A percentile compares a stretch with the other conserved stretches of the same genome.
Conservation (phyloP, 768 basidiomycete genomes). For the Podaxis sp. region DNA sequence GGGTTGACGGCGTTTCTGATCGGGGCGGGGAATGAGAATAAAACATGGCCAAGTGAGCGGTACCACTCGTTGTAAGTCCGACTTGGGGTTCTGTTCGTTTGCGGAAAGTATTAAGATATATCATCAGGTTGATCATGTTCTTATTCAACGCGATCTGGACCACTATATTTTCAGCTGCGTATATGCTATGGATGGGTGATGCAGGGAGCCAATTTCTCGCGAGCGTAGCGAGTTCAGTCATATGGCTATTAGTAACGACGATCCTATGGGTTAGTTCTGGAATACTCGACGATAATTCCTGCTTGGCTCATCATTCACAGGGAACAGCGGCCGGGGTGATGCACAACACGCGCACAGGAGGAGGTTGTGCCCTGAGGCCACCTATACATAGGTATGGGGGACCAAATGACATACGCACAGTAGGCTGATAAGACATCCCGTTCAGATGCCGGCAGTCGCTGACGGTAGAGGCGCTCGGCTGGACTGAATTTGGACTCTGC, state of each 20-base stretch:
- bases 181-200: slow-evolving; percentile 70
- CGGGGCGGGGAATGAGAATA: slow-evolving; percentile 61
- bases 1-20: slow-evolving; percentile 76
- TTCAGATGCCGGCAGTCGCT: slow-evolving; percentile 68
- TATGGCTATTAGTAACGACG: slow-evolving; percentile 68
- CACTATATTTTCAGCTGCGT: slow-evolving; percentile 65
- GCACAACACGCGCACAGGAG: slow-evolving; percentile 61
- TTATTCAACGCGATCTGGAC: slow-evolving; percentile 76
- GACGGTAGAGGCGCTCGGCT: slow-evolving; percentile 73
- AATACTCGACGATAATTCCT: neutral
- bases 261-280: slow-evolving; percentile 60
- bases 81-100: slow-evolving; percentile 11
- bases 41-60: slow-evolving; percentile 57
- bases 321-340: slow-evolving; percentile 68
- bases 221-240: slow-evolving; percentile 74
- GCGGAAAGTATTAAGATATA: neutral
- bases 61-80: slow-evolving; percentile 64
- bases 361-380: slow-evolving; percentile 53
- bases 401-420: slow-evolving; percentile 21
- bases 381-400: slow-evolving; percentile 50
- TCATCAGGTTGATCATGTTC: slow-evolving; percentile 51
- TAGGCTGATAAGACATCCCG: slow-evolving; percentile 12
- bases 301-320: slow-evolving; percentile 33
- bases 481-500: slow-evolving; percentile 73
- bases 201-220: slow-evolving; percentile 68